Evolutionary conservation across 1,284 basidiomycete species (phyloP).

Genomic region (Sporisorium graminicola): DNA sequence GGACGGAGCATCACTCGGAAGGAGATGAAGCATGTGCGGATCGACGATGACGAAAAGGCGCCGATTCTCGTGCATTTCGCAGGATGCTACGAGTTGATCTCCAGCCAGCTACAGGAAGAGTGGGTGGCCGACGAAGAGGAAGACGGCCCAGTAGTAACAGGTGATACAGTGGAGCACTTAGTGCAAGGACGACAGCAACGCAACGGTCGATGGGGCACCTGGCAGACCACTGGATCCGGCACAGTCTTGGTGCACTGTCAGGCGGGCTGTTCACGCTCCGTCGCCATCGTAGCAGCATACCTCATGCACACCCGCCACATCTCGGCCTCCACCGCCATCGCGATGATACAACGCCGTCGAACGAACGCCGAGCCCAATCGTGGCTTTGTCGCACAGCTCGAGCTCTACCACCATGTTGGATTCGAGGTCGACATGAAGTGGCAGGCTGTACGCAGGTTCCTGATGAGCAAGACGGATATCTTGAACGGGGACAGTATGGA

Average conservation of each 20-base stretch:
- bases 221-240: slow-evolving; percentile 53
- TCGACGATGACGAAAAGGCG: slow-evolving; percentile 69
- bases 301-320: slow-evolving; percentile 67
- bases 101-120: slow-evolving; percentile 52
- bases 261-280: slow-evolving; percentile 69
- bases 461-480: slow-evolving; percentile 69
- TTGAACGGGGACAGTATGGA: slow-evolving; percentile 58
- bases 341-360: slow-evolving; percentile 60
- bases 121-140: slow-evolving; percentile 40
- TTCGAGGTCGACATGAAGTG: slow-evolving; percentile 69
- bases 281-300: slow-evolving; percentile 69
- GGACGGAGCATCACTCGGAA: slow-evolving; percentile 48
- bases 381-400: slow-evolving; percentile 70
- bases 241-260: slow-evolving; percentile 71
- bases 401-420: slow-evolving; percentile 68
- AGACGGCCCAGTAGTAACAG: neutral
- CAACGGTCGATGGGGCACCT: slow-evolving; percentile 44
- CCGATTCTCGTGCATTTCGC: slow-evolving; percentile 69
- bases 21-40: slow-evolving; percentile 63
- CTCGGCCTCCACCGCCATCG: slow-evolving; percentile 65
- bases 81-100: slow-evolving; percentile 64
- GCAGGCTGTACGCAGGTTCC: slow-evolving; percentile 68
- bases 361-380: slow-evolving; percentile 66
- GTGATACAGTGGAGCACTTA: slow-evolving; percentile 19
- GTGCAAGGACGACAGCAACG: slow-evolving; percentile 46